Base-by-base conservation (phyloP, 176 grass and related monocot species). In the Ampelocalamus luodianensis region DNA sequence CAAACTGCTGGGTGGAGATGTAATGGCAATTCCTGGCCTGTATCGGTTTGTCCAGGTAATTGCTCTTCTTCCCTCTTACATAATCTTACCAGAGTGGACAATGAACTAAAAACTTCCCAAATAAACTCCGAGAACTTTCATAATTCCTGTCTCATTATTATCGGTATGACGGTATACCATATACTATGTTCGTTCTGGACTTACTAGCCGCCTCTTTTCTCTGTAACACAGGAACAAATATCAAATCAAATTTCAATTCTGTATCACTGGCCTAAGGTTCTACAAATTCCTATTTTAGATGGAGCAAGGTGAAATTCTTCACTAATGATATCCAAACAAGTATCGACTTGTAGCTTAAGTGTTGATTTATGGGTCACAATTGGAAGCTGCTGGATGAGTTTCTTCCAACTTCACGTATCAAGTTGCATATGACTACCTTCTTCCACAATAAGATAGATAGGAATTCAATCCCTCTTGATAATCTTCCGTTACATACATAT, bases 261-360 rank as follows among this genome's bases (percentile, higher is more conserved):
- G 54, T 98, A 98, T 83, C 96, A 98, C 65, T 98, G 96, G 96
- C 96, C 96, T 62, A 93, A 84, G 13, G 63, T 87, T 76, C 51
- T 98, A 74, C 89, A 98, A 59, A 67, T 98, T 85, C 93, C 96
- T 24, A 93, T 98, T 90, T 83, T 98, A 67, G 96, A 98, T 68
- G 77, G 64, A 82, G 90, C 91, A 74, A 92, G 93, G 96, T 98
- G 45, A 95, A 68, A 49, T 87, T 87, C 39, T 86, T 32, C 18
- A 68, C 36, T 86, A 61, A 34, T 72, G n/a, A 50, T 50, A 50
- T 49, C 5, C 4, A 74, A 49, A 76, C 17, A 74, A 61, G 5
- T 56, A 37, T 65, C 22, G 20, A 27, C 4, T 15, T 61, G 15
- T 59, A 53, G 3, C 48, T 43, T 8, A 44, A 37, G 5, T 48